Base-by-base conservation (phyloP, 2,329 filamentous ascomycete species). In the Fusarium sp. region DNA sequence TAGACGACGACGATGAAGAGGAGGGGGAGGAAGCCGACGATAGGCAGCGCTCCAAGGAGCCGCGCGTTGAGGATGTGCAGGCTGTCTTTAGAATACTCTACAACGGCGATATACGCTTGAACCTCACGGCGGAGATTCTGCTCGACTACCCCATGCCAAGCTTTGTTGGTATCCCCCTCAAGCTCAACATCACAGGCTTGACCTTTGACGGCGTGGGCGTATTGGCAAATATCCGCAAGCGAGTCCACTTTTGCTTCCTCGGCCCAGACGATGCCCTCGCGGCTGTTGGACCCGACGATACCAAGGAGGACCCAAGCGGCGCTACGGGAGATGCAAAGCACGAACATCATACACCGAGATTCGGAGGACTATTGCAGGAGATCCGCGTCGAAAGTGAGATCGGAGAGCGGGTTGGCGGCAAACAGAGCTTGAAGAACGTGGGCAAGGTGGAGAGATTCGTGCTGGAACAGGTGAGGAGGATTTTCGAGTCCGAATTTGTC, bases 381-480 rank as follows among this genome's bases (percentile, higher is more conserved):
- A 96, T 99, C 70, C 88, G 90, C 66, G 94, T 99, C 7, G 95
- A 99, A 77, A 98, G 94, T 75, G 95, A 99, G 78, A 99, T 99
- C 75, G 95, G 95, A 7, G 90, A 95, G 75, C 88, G 93, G 66
- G 93, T 96, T 71, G 89, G 91, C 58, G 92, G 92, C 25, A 97
- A 95, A 79, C 94, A 97, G 79, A 95, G 94, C 42, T 80, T 99
- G 58, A 98, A 97, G 83, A 99, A 99, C 75, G 94, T 99, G 45
- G 94, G 95, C 57, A 99, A 99, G 82, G 95, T 99, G 55, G 95
- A 99, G 80, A 91, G 92, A 71, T 99, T 99, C 75, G 92, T 99
- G 53, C 83, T 99, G 58, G 94, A 98, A 75, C 94, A 98, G 78
- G 95, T 99, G 61, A 88, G 94, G 74, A 87, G 93, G 72, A 98